Evolutionary conservation across 805 yeast species (phyloP).

Genomic region (Pichia nanzhaoensis): DNA sequence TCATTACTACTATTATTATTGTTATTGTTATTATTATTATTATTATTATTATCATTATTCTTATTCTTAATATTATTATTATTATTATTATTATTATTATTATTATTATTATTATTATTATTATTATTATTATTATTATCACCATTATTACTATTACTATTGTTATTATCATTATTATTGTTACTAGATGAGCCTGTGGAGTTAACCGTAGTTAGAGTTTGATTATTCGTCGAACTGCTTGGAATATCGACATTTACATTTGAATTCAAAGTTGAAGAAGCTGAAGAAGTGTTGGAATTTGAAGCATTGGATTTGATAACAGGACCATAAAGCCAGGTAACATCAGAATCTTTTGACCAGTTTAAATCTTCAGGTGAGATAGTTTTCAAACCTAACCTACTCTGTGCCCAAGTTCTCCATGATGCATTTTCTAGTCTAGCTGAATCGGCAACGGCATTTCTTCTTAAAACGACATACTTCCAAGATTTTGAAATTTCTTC

Average conservation of each 20-base stretch:
- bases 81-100: not conserved
- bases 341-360: slow-evolving; percentile 96
- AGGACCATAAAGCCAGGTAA: slow-evolving; percentile 98
- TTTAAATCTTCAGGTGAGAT: slow-evolving; percentile 87
- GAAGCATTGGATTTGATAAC: slow-evolving; percentile 18
- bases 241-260: not conserved
- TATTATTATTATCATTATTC: not conserved
- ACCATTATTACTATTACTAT: no score
- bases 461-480: slow-evolving; percentile 80
- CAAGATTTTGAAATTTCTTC: slow-evolving; percentile 89
- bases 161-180: no score
- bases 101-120: slow-evolving; percentile 1
- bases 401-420: slow-evolving; percentile 97
- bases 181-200: no score
- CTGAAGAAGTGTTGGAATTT: not conserved
- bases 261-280: not conserved
- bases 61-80: not conserved
- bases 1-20: not conserved
- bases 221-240: not conserved
- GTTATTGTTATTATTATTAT: no score
- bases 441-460: slow-evolving; percentile 76
- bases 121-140: slow-evolving; percentile 2
- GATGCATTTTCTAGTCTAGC: slow-evolving; percentile 79
- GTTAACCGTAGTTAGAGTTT: no score
- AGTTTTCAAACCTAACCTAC: slow-evolving; percentile 62